phyloP scores from a whole-genome alignment of 164 flowering plant genomes.

The Magnolia sinica region DNA sequence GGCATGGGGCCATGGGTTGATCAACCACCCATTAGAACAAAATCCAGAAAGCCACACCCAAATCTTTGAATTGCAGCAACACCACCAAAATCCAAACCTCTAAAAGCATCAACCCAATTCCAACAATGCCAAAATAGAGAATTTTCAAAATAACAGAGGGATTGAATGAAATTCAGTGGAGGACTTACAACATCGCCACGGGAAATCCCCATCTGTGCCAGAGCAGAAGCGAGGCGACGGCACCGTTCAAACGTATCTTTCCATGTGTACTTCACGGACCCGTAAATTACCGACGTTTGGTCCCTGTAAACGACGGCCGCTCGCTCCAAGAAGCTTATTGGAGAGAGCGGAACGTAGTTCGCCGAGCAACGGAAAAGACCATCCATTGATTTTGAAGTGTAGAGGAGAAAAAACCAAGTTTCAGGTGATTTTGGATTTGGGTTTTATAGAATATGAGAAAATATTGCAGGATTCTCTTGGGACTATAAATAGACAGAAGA shows the following conservation, averaged over 20 bases:
- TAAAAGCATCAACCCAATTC: no score
- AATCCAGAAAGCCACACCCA: no score
- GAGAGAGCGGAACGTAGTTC: constrained; percentile 39
- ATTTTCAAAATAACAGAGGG: background rate
- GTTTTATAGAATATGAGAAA: background rate
- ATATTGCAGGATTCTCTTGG: background rate
- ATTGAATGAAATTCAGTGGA: background rate
- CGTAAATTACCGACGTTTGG: constrained; percentile 25
- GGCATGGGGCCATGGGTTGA: no score
- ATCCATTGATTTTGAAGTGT: constrained; percentile 4
- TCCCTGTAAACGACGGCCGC: constrained; percentile 28
- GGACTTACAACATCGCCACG: constrained; percentile 21
- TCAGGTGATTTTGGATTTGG: background rate
- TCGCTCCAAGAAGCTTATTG: constrained; percentile 34
- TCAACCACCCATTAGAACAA: background rate
- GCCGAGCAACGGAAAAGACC: constrained; percentile 15
- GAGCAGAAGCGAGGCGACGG: constrained; percentile 31
- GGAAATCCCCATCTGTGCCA: constrained; percentile 22
- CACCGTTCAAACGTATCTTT: constrained; percentile 32
- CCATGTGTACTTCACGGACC: constrained; percentile 28
- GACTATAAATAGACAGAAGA: no score
- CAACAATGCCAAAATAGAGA: background rate
- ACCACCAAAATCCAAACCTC: background rate
- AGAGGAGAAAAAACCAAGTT: background rate
- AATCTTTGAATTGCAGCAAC: background rate